Evolutionary conservation across 176 grass and related monocot species (phyloP).

Genomic region (Musa acuminata): DNA sequence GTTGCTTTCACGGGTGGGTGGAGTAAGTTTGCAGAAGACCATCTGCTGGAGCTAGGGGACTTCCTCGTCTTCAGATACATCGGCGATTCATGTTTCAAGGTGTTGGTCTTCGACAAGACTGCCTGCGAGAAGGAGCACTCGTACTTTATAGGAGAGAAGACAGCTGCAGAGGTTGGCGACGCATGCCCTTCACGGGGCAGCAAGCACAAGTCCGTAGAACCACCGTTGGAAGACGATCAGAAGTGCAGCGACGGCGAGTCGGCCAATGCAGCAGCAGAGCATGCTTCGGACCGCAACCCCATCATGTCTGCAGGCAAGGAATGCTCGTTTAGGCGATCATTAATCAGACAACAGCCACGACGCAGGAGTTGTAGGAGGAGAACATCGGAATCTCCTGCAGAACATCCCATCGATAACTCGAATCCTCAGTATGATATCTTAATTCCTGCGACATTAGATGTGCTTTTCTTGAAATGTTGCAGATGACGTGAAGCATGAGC

Average conservation of each 20-base stretch:
- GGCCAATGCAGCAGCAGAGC: too few relatives aligned
- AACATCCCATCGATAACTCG: too few relatives aligned
- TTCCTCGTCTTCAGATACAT: constrained; percentile 40
- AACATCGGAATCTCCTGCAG: too few relatives aligned
- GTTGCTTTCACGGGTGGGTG: constrained; percentile 29
- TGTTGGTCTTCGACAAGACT: constrained; percentile 32
- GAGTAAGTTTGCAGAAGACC: constrained; percentile 38
- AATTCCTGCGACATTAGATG: too few relatives aligned
- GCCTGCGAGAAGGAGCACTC: constrained; percentile 36
- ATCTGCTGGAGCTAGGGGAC: constrained; percentile 34
- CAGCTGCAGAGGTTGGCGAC: not conserved
- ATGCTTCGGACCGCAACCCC: too few relatives aligned
- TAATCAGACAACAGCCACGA: too few relatives aligned
- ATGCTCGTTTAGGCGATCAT: too few relatives aligned
- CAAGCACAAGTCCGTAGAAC: not conserved
- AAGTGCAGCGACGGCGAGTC: too few relatives aligned
- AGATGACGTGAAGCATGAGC: not conserved
- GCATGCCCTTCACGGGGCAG: not conserved
- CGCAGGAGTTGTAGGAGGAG: too few relatives aligned
- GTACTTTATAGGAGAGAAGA: not conserved
- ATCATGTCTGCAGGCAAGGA: too few relatives aligned
- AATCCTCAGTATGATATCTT: too few relatives aligned
- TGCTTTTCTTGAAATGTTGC: too few relatives aligned
- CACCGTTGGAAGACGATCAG: not conserved
- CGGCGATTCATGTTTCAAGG: constrained; percentile 29